These are phyloP conservation scores for Durusdinium trenchii DNA, from an alignment of 73 alveolate species.

Conservation along the genomic window DNA sequence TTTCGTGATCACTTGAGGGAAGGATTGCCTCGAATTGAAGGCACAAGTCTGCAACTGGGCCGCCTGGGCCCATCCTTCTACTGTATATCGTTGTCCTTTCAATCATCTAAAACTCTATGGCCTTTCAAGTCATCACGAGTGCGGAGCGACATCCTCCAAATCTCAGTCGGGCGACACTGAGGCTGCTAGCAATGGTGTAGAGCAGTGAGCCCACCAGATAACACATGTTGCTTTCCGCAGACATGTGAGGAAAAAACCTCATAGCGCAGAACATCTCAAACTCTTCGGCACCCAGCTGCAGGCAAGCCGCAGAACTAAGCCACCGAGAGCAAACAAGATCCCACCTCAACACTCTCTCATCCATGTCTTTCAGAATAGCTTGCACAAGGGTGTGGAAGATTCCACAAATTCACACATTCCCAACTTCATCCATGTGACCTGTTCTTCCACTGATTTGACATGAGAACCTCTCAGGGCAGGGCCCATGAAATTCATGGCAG, in stretches of 20 bases:
- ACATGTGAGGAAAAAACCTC: constrained; percentile 47
- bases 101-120: background rate
- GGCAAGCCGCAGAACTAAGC: constrained; percentile 12
- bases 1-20: no score
- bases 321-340: constrained; percentile 26
- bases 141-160: background rate
- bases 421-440: no score
- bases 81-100: background rate
- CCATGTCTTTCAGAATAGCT: background rate
- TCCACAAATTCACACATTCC: no score
- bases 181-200: constrained; percentile 69
- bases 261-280: background rate
- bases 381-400: background rate
- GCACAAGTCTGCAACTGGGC: background rate
- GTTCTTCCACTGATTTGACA: background rate
- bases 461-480: background rate
- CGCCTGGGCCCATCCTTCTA: background rate
- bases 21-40: no score
- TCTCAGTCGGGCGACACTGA: background rate
- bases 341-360: constrained; percentile 1
- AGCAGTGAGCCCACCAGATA: constrained; percentile 47
- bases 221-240: constrained; percentile 40
- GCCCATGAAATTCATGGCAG: constrained; percentile 48
- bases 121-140: background rate
- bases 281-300: background rate